A percentile compares a stretch with the other conserved stretches of the same genome.
Conservation (phyloP, 163 green algal genomes). For the Chlamydomonas reinhardtii region DNA sequence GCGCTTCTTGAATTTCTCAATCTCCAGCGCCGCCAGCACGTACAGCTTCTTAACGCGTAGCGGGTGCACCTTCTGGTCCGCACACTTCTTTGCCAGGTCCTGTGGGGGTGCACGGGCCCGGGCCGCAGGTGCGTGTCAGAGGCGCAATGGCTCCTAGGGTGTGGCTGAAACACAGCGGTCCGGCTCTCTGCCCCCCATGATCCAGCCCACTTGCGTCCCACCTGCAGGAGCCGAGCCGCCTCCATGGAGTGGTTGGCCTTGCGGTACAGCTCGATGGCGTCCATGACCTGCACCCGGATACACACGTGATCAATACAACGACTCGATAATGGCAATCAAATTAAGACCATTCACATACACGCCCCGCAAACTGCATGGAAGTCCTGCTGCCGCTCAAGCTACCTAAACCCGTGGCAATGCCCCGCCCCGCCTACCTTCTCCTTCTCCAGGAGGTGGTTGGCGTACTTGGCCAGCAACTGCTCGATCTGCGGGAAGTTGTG, state of each 20-base stretch:
- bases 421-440: conserved; percentile 48
- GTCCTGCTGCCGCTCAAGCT: too few relatives aligned
- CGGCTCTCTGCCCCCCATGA: too few relatives aligned
- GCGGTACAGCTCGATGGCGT: conserved; percentile 87
- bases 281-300: conserved; percentile 45
- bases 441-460: conserved; percentile 80
- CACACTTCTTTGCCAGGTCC: conserved; percentile 48
- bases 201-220: neutral
- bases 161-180: too few relatives aligned
- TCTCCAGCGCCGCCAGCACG: conserved; percentile 83
- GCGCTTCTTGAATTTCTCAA: conserved; percentile 73
- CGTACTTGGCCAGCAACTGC: conserved; percentile 81
- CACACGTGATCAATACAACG: neutral
- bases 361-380: too few relatives aligned
- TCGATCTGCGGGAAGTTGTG: conserved; percentile 83
- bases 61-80: conserved; percentile 66
- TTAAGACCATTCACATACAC: too few relatives aligned
- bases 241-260: conserved; percentile 81
- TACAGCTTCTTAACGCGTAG: conserved; percentile 89
- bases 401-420: too few relatives aligned
- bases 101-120: neutral
- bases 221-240: conserved; percentile 75
- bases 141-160: too few relatives aligned
- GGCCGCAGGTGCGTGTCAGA: too few relatives aligned
- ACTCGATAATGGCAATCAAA: too few relatives aligned